Base-by-base conservation (phyloP, 371 early-diverging fungal genomes). In the Zychaea mexicana region DNA sequence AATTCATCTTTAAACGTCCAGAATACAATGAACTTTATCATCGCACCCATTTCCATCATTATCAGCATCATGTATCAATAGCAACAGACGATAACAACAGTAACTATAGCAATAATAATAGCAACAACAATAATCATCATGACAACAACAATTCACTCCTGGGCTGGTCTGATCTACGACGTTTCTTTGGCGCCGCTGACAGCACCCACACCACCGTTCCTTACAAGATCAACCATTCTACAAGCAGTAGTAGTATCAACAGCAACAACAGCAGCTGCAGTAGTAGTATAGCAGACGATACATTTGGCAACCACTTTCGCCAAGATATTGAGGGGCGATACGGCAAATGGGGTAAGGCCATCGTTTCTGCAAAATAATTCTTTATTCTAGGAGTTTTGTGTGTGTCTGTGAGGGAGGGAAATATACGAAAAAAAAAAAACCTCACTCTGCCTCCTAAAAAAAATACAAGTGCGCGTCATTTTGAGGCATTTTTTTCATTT, bases 1-100 rank as follows among this genome's bases (percentile, higher is more conserved):
- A 78, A 60, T 78, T 78, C 55, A 59, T 78, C 13, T 78, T 78
- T 53, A 70, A 73, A 27, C 71, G 69, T n/a, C 78, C 78, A 15
- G 69, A 70, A 64, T 78, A 78, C 46, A 72, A 74, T 33, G 69
- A 71, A 31, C 69, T 64, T 21, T 78, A 78, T 31, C 75, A 78
- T 26, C 67, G 69, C 13, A 78, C 74, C 8, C 78, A 78, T 56
- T 78, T 74, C 33, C 78, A 78, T 38, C 73, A 61, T 47, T 28
- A 22, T 13, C 52, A 38, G 33, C 31, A 15, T 12, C 55, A 9
- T 38, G 21, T 33, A 6, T 19, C 15, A 31, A 24, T 52, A n/a
- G n/a, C n/a, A n/a, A n/a, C n/a, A n/a, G n/a, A n/a, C n/a, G n/a
- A n/a, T n/a, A n/a, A n/a, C n/a, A n/a, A n/a, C n/a, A n/a, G n/a